These are phyloP conservation scores for Shiraia sp. DNA, from an alignment of 2,329 filamentous ascomycete genomes.

Conservation along the genomic window DNA sequence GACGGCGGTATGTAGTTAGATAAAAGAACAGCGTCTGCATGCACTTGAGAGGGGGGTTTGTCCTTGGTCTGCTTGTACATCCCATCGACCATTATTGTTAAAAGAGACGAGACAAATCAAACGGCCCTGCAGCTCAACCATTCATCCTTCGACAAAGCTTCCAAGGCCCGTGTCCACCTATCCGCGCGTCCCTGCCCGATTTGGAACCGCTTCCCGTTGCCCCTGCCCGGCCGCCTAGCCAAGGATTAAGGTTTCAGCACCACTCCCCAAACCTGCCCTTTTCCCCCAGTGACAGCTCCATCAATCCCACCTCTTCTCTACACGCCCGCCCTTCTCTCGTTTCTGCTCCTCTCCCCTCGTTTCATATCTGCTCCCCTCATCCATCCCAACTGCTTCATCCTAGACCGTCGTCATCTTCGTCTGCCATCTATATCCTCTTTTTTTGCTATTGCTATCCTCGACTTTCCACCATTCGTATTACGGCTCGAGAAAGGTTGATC, in stretches of 20 bases:
- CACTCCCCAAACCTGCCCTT: conserved; percentile 30
- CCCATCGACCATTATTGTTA: too few relatives aligned
- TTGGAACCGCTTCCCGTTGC: conserved; percentile 19
- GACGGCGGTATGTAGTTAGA: too few relatives aligned
- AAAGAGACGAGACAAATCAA: neutral
- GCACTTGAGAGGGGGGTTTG: too few relatives aligned
- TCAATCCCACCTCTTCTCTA: conserved; percentile 23
- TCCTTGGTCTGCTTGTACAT: neutral
- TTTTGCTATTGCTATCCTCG: conserved; percentile 15
- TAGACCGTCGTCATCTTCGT: conserved; percentile 12
- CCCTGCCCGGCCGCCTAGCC: conserved; percentile 24
- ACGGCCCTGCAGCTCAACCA: conserved; percentile 28
- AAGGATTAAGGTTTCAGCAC: conserved; percentile 31
- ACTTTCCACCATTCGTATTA: conserved; percentile 11
- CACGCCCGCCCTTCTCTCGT: conserved; percentile 37
- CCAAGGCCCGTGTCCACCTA: conserved; percentile 14
- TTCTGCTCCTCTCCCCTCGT: conserved; percentile 33
- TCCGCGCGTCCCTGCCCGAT: conserved; percentile 34
- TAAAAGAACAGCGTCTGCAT: too few relatives aligned
- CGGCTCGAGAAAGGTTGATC: conserved; percentile 43
- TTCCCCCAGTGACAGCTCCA: conserved; percentile 13
- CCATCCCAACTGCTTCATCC: conserved; percentile 9
- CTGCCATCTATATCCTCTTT: conserved; percentile 7
- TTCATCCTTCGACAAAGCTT: conserved; percentile 19
- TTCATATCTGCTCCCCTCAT: conserved; percentile 2